Conservation (phyloP, 192 early-diverging fungal species). For the Coemansia sp. region DNA sequence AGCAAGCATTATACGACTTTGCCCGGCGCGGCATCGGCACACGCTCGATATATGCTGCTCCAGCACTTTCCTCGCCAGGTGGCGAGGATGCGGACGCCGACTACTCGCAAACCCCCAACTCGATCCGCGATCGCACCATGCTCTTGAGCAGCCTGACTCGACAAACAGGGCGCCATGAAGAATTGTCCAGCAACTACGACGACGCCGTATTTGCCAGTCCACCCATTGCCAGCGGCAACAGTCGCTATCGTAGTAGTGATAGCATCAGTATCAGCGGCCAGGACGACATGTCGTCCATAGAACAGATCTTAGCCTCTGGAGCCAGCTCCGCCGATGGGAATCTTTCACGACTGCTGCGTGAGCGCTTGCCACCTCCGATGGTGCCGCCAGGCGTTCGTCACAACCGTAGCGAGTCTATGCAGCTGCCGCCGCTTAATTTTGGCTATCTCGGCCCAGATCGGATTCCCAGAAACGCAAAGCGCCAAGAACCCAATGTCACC, state of each 20-base stretch:
- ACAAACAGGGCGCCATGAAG: slow-evolving; percentile 29
- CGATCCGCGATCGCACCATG: slow-evolving; percentile 56
- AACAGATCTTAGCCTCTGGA: slow-evolving; percentile 37
- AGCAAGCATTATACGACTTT: slow-evolving; percentile 9
- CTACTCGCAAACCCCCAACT: slow-evolving; percentile 54
- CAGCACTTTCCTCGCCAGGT: neutral
- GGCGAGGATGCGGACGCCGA: slow-evolving; percentile 20
- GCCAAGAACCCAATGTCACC: slow-evolving; percentile 4
- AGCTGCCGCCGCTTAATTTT: slow-evolving; percentile 37
- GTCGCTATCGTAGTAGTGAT: neutral
- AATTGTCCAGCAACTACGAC: slow-evolving; percentile 21
- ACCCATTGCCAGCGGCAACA: neutral
- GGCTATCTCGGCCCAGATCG: slow-evolving; percentile 33
- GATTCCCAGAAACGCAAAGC: slow-evolving; percentile 49
- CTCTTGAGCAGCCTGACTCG: slow-evolving; percentile 42
- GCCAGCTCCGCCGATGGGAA: slow-evolving; percentile 23
- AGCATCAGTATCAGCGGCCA: slow-evolving; percentile 33
- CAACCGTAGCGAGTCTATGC: neutral
- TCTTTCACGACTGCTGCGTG: slow-evolving; percentile 47
- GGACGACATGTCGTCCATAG: slow-evolving; percentile 48
- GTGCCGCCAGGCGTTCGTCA: neutral
- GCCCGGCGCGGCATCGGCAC: slow-evolving; percentile 33
- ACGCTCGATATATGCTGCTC: slow-evolving; percentile 29
- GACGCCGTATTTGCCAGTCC: neutral
- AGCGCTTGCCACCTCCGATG: slow-evolving; percentile 22